Evolutionary conservation across 78 protist species (phyloP).

Genomic region (Dictyostelium discoideum): DNA sequence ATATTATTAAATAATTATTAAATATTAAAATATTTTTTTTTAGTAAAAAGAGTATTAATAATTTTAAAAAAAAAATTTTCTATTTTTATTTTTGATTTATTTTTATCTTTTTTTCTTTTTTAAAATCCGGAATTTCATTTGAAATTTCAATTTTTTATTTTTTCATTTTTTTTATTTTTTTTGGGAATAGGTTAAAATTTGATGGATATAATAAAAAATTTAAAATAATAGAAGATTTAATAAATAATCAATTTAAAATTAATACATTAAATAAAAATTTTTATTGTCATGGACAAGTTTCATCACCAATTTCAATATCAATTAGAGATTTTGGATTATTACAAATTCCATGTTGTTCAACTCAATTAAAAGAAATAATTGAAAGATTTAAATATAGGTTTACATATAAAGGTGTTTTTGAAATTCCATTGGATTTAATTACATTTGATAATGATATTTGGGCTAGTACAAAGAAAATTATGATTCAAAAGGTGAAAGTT

Average conservation of each 20-base stretch:
- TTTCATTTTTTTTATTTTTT: no score
- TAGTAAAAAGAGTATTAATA: no score
- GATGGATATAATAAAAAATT: not conserved
- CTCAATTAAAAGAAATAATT: not conserved
- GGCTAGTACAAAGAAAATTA: slow-evolving; percentile 9
- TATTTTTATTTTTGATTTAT: no score
- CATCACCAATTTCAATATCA: not conserved
- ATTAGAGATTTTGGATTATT: not conserved
- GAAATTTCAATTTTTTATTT: no score
- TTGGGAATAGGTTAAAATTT: not conserved
- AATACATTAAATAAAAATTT: not conserved
- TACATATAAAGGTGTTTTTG: not conserved
- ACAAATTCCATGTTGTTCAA: not conserved
- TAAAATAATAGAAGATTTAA: not conserved
- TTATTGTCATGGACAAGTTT: slow-evolving; percentile 1
- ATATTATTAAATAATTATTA: no score
- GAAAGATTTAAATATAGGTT: not conserved
- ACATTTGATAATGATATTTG: not conserved
- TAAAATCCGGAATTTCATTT: no score
- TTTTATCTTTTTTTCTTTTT: no score
- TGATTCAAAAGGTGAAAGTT: not conserved
- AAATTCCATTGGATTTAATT: not conserved
- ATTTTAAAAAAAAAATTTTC: no score
- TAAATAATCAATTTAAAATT: not conserved
- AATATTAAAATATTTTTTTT: no score